Percentiles rank a stretch among this genome's conserved stretches.
Conservation (phyloP, 306 rosid genomes). For the Lotus japonicus region DNA sequence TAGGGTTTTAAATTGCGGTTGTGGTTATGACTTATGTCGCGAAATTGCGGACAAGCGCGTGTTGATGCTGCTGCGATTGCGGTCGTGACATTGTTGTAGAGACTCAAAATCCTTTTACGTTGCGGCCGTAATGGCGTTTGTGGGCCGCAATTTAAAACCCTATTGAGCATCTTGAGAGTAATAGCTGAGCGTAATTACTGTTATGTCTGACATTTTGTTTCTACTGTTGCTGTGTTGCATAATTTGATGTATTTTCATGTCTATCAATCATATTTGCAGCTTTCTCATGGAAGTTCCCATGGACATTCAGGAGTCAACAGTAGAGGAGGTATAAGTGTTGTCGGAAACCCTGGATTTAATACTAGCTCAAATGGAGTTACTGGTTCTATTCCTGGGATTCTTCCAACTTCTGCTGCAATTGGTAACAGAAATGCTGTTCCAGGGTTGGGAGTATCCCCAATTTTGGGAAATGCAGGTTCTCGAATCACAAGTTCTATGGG, state of each 20-base stretch:
- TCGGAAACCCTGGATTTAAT: slow-evolving; percentile 96
- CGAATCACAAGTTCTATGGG: slow-evolving; percentile 94
- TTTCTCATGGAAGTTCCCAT: slow-evolving; percentile 82
- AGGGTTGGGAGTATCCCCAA: slow-evolving; percentile 93
- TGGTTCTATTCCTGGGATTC: slow-evolving; percentile 96
- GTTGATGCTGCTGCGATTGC: no score
- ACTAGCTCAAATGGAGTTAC: slow-evolving; percentile 95
- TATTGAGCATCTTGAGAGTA: not conserved
- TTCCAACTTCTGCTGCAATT: slow-evolving; percentile 89
- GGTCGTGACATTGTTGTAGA: no score
- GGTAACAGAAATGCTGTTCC: slow-evolving; percentile 95
- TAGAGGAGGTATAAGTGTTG: slow-evolving; percentile 97
- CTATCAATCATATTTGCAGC: slow-evolving; percentile 42
- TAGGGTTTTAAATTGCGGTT: no score
- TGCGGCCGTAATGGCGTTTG: no score
- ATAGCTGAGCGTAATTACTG: not conserved
- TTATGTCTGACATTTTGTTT: slow-evolving; percentile 18
- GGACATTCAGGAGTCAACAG: slow-evolving; percentile 83
- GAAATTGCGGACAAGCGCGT: no score
- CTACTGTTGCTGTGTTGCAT: not conserved
- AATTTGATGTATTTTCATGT: not conserved
- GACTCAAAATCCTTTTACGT: no score
- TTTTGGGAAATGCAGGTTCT: slow-evolving; percentile 80
- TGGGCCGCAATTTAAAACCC: no score
- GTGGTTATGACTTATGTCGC: no score